These are phyloP conservation scores for Penicillium turbatum DNA, from an alignment of 495 filamentous ascomycete species.

Conservation along the genomic window DNA sequence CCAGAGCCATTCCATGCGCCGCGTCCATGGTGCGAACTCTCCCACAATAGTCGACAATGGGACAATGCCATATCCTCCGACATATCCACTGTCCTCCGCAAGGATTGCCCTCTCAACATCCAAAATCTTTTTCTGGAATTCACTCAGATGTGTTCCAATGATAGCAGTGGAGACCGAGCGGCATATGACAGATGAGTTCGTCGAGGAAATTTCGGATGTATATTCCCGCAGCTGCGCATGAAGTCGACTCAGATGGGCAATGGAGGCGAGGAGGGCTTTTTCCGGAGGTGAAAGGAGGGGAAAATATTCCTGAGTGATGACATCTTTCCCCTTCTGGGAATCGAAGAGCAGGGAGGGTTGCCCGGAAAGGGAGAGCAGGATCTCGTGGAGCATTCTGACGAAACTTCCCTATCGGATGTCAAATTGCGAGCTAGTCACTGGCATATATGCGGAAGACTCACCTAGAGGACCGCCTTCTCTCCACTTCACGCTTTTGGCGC, in stretches of 20 bases:
- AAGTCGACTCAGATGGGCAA: constrained; percentile 69
- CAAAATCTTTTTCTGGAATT: constrained; percentile 78
- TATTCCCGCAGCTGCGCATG: constrained; percentile 64
- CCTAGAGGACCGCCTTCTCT: constrained; percentile 22
- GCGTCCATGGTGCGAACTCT: constrained; percentile 80
- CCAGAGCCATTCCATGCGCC: constrained; percentile 83
- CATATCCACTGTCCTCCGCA: constrained; percentile 61
- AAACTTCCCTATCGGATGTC: constrained; percentile 22
- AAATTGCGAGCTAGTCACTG: not conserved
- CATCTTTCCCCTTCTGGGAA: constrained; percentile 34
- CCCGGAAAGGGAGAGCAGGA: constrained; percentile 90
- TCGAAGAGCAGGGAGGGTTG: constrained; percentile 83
- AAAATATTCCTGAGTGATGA: constrained; percentile 38
- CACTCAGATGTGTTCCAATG: constrained; percentile 63
- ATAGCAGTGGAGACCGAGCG: constrained; percentile 83
- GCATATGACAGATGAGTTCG: constrained; percentile 74
- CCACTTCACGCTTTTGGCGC: constrained; percentile 24
- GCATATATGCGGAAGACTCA: constrained; percentile 12
- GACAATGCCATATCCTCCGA: constrained; percentile 89
- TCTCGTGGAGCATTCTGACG: constrained; percentile 86
- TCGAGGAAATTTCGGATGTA: constrained; percentile 58
- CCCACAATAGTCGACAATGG: constrained; percentile 78
- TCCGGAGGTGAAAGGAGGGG: constrained; percentile 69
- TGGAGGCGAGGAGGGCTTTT: constrained; percentile 70
- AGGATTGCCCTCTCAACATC: constrained; percentile 78